Percentiles rank a stretch among this genome's conserved stretches.
These are phyloP conservation scores for Escovopsis sp. DNA, from an alignment of 2,329 filamentous ascomycete genomes.

Conservation along the genomic window DNA sequence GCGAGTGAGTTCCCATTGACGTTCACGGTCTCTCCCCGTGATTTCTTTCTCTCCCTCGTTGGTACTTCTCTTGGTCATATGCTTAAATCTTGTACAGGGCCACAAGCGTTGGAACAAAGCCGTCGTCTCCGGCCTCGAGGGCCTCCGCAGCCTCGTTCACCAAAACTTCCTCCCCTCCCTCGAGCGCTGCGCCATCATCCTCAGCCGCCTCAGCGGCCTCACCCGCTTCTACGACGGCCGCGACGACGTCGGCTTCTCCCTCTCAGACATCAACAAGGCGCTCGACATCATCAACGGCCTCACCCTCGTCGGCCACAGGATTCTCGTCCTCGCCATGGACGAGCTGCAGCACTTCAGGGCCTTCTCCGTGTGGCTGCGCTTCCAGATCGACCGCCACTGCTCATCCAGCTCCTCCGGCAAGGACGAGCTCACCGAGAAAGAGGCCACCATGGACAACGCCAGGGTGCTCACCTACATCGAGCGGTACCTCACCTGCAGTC, in stretches of 20 bases:
- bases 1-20: slow-evolving; percentile 53
- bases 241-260: slow-evolving; percentile 51
- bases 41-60: not conserved
- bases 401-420: slow-evolving; percentile 40
- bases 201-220: slow-evolving; percentile 70
- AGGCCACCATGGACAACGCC: slow-evolving; percentile 57
- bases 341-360: slow-evolving; percentile 63
- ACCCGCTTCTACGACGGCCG: slow-evolving; percentile 61
- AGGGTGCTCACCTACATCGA: slow-evolving; percentile 67
- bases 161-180: slow-evolving; percentile 80
- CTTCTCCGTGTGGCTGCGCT: slow-evolving; percentile 73
- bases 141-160: slow-evolving; percentile 62
- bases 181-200: slow-evolving; percentile 65
- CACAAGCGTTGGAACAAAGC: slow-evolving; percentile 94
- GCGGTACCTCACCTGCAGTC: slow-evolving; percentile 50
- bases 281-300: slow-evolving; percentile 61
- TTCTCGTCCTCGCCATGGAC: slow-evolving; percentile 54
- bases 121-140: slow-evolving; percentile 61
- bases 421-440: slow-evolving; percentile 64
- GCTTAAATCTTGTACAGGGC: slow-evolving; percentile 35
- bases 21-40: too few species aligned
- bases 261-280: slow-evolving; percentile 44
- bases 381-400: slow-evolving; percentile 65
- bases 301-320: slow-evolving; percentile 58
- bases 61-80: slow-evolving; percentile 17